Evolutionary conservation across 2,329 filamentous ascomycete species (phyloP), one percentile per base, ranked within the genome.

Genomic region (Alternaria triticina): DNA sequence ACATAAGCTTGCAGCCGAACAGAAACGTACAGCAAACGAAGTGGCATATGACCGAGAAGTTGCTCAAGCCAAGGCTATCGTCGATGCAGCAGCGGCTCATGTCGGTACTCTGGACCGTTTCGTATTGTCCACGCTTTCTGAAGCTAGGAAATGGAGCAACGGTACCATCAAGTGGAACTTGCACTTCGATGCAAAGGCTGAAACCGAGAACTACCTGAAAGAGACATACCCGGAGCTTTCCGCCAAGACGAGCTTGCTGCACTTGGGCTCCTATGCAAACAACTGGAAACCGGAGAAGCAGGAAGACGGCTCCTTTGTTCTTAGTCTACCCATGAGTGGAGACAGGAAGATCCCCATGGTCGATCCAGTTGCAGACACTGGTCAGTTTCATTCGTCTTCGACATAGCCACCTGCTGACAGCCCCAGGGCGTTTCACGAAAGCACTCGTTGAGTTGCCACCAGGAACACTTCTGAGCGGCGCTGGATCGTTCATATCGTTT

Each of bases 101-200:
- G 9, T 70, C 0, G 76, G 69, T 5, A 59, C 78, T 0, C 73
- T 85, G 2, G 70, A 83, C 49, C 80, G 82, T 45, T 84, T 81
- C 62, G 71, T 85, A 40, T 80, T 83, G 75, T 80, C 77, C 17
- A 84, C 82, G 1, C 71, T 84, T 11, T 81, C 80, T 2, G 73
- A 79, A 15, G 65, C 73, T 5, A 64, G 57, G 20, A 66, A 64
- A 13, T 71, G 79, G 23, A 78, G 75, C 7, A 63, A 70, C 1
- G 82, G 82, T 2, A 76, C 76, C 45, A 66, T 56, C 25, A 70
- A 25, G 67, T 82, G 69, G 36, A 70, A 74, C 1, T 75, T 80
- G 3, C 82, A 85, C 61, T 83, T 82, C 55, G 81, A 81, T n/a
- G 71, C 65, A 45, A 85, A 85, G 69, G 74, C 75, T 49, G 63